Conservation (phyloP, 176 grass and related monocot genomes). For the Carex cristatella region DNA sequence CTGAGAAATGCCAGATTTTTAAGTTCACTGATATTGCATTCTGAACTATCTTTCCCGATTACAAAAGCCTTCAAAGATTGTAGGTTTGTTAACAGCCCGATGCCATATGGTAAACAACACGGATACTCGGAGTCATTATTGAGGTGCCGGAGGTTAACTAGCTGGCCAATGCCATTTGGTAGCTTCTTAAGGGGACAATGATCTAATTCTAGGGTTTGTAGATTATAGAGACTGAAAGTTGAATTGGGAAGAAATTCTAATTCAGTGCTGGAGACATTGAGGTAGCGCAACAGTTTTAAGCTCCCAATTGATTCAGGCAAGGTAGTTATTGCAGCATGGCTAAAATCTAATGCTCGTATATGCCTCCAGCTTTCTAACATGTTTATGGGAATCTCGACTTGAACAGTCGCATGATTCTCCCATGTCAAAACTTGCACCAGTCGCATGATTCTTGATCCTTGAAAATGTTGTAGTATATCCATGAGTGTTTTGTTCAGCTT, state of each 20-base stretch:
- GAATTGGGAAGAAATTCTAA: slow-evolving; percentile 37
- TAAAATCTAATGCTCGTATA: slow-evolving; percentile 43
- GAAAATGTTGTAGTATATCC: slow-evolving; percentile 5
- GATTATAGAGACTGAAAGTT: slow-evolving; percentile 32
- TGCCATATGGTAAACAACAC: slow-evolving; percentile 33
- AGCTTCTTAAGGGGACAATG: slow-evolving; percentile 23
- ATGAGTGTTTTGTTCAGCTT: not conserved
- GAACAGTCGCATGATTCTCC: not conserved
- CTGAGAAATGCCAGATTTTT: slow-evolving; percentile 35
- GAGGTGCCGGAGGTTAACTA: slow-evolving; percentile 38
- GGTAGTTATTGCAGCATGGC: not conserved
- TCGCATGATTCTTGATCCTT: not conserved
- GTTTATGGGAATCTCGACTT: not conserved
- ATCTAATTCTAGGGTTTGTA: slow-evolving; percentile 38
- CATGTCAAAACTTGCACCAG: not conserved
- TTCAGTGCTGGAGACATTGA: slow-evolving; percentile 20
- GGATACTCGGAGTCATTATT: slow-evolving; percentile 15
- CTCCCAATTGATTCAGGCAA: slow-evolving; percentile 40
- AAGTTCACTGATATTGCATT: slow-evolving; percentile 34
- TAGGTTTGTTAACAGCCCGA: slow-evolving; percentile 34
- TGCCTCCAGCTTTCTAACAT: slow-evolving; percentile 7
- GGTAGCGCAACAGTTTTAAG: slow-evolving; percentile 39
- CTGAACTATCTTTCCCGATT: slow-evolving; percentile 22
- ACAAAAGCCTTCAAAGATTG: slow-evolving; percentile 27
- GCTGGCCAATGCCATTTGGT: slow-evolving; percentile 26